Evolutionary conservation across 352 stramenopile genomes (phyloP), one percentile per base, ranked within the genome.

Genomic region (Blastocystis hominis): DNA sequence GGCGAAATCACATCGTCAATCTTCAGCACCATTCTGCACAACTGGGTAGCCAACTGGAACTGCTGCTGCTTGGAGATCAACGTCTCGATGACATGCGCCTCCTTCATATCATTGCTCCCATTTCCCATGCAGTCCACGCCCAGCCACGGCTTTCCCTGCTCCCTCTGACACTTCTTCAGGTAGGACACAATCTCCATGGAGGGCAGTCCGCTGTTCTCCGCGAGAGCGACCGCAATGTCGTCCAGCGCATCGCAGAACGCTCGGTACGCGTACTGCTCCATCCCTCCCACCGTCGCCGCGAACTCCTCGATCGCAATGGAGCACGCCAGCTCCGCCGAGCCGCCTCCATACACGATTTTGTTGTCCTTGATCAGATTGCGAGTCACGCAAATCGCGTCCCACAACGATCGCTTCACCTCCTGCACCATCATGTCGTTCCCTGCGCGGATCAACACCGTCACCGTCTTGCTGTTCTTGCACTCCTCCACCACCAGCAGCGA

Each of bases 1-100:
- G 88, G 88, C 40, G 47, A 44, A 91, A 99, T 98, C 42, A 98
- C 95, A 92, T 99, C 96, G 91, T 99, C 96, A 89, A 99, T 98
- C 93, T 99, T 99, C 80, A 99, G 93, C 90, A 99, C 98, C 96
- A 99, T 99, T 90, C 98, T 97, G 89, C 98, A 96, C 59, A 99
- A 95, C 91, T 99, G 96, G 61, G 96, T 98, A 47, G 97, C 97
- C 46, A 99, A 91, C 90, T 98, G 94, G 61, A 99, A 91, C 92
- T 99, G 97, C 91, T 99, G 95, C 92, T 99, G 96, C 92, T 99
- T 99, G 89, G 96, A 96, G 91, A 98, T 98, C 20, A 99, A 92
- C 63, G 97, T 99, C 91, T 99, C 97, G 90, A 99, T 99, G 53
- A 99, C 97, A 80, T 96, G 93, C 88, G 98, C 93, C 89, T 97